Evolutionary conservation across 1,284 basidiomycete genomes (phyloP), one percentile per base, ranked within the genome.

Genomic region (Abortiporus biennis): DNA sequence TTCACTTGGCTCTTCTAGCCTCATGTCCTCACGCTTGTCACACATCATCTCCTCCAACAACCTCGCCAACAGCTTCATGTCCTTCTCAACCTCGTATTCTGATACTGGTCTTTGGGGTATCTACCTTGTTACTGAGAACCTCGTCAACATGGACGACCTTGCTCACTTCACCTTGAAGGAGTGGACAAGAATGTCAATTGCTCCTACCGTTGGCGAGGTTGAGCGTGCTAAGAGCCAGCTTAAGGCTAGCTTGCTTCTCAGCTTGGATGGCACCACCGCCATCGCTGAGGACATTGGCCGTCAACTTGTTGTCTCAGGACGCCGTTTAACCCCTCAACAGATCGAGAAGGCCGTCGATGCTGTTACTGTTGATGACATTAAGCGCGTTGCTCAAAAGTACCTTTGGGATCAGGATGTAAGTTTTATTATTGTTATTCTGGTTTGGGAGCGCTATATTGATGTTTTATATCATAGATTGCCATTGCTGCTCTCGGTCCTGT

Each of bases 91-190:
- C 9, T 94, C 90, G n/a, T 99, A 99, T 76, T 94, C 93, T 13
- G 96, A 99, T 69, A 99, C 94, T 15, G 96, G 95, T 58, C 84
- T 99, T 36, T 99, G 96, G 96, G 96, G 96, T 58, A 92, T 97
- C 69, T 99, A 99, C 78, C 70, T 97, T 45, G 89, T 93, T 46
- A 85, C 90, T 21, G 96, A 99, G 77, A 97, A 97, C 74, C 63
- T 91, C 44, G 74, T 76, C 67, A 93, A 95, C 71, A 72, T 98
- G 45, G 95, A 99, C 61, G 96, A 99, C 65, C 68, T 97, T 49
- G 66, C 81, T 45, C 95, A 99, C 74, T 94, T 97, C 66, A 96
- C 93, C 22, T 74, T 98, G 50, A 85, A 80, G 66, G 95, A 99
- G 73, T 99, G 95, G 95, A 87, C 92, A 36, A 78, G 96, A 51